A percentile compares a stretch with the other conserved stretches of the same genome.
Conservation (phyloP, 345 rosid genomes). For the Balakata baccata region DNA sequence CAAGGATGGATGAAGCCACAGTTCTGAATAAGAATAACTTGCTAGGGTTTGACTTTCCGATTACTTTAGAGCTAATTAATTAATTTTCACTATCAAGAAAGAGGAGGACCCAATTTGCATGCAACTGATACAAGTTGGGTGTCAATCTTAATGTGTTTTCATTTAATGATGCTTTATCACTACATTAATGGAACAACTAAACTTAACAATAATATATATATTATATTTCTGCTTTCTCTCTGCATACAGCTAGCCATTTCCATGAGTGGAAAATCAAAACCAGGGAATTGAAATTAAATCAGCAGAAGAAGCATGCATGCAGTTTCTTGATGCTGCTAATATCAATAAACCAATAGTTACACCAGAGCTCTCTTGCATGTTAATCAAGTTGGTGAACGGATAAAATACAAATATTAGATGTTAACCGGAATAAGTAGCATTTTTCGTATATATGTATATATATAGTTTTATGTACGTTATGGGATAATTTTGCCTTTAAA, state of each 20-base stretch:
- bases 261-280: background rate
- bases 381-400: background rate
- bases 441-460: too few species aligned
- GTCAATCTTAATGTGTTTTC: background rate
- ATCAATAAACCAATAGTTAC: background rate
- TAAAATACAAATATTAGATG: too few species aligned
- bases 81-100: background rate
- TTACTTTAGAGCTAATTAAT: background rate
- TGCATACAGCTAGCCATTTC: background rate
- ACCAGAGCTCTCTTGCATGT: background rate
- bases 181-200: background rate
- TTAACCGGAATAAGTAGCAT: too few species aligned
- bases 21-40: background rate
- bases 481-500: too few species aligned
- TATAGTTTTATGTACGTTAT: too few species aligned
- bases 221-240: background rate
- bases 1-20: too few species aligned
- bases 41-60: background rate
- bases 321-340: background rate
- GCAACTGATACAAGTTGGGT: background rate
- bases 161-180: slow-evolving; percentile 5
- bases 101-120: background rate
- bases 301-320: background rate
- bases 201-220: background rate
- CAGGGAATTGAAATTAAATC: background rate